Conservation (phyloP, 345 rosid genomes). For the Microcos paniculata region DNA sequence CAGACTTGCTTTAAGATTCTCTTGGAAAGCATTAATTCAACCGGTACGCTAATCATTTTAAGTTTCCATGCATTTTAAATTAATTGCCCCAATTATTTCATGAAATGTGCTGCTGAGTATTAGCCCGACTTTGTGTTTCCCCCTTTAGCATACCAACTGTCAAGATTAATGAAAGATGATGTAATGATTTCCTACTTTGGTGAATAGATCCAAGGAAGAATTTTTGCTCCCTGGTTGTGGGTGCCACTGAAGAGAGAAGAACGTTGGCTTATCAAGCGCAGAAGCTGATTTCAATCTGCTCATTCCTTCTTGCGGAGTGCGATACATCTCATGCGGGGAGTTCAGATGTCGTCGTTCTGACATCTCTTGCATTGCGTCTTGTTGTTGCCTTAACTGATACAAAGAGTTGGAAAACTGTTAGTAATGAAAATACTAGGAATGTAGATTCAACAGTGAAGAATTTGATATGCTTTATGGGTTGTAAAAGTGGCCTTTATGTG, state of each 20-base stretch:
- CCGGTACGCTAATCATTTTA: constrained; percentile 43
- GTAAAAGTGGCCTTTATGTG: constrained; percentile 60
- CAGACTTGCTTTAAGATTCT: constrained; percentile 67
- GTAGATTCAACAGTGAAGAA: constrained; percentile 57
- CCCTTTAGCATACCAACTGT: background rate
- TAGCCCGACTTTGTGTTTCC: too few relatives aligned
- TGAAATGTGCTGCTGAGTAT: background rate
- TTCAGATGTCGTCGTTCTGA: constrained; percentile 47
- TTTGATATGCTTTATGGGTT: constrained; percentile 64
- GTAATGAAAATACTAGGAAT: constrained; percentile 37
- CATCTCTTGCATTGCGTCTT: constrained; percentile 64
- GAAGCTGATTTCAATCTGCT: constrained; percentile 64
- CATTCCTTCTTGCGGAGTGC: constrained; percentile 58
- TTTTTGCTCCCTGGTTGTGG: constrained; percentile 59
- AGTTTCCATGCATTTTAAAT: background rate
- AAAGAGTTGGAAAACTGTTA: constrained; percentile 64
- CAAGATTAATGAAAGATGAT: constrained; percentile 11
- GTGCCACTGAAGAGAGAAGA: constrained; percentile 65
- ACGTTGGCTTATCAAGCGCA: constrained; percentile 66
- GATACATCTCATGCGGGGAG: constrained; percentile 37
- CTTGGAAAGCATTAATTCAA: constrained; percentile 71
- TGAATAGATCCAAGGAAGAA: constrained; percentile 66
- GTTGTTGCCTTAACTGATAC: constrained; percentile 67
- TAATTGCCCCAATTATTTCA: background rate
- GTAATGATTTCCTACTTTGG: constrained; percentile 17